Conservation (phyloP, 2,329 filamentous ascomycete species). For the Dryadomyces sulphureus region DNA sequence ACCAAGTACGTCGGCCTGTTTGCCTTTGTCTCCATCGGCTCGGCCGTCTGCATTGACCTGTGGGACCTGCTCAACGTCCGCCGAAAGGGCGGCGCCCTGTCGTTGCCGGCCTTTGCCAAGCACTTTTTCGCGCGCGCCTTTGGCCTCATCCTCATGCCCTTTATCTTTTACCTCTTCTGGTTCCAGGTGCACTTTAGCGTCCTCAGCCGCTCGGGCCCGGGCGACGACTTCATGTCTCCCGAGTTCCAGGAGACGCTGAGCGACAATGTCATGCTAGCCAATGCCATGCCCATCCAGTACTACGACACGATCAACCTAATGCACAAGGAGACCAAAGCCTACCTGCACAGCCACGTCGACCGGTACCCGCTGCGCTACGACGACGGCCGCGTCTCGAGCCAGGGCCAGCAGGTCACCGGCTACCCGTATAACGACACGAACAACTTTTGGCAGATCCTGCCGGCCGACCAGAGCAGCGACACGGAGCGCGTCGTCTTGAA, state of each 20-base stretch:
- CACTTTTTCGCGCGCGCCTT: conserved; percentile 82
- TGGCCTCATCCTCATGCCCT: conserved; percentile 77
- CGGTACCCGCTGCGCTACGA: conserved; percentile 89
- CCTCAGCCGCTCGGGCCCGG: conserved; percentile 73
- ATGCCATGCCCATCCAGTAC: conserved; percentile 76
- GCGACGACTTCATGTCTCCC: conserved; percentile 97
- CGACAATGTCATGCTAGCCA: conserved; percentile 85
- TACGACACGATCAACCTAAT: conserved; percentile 75
- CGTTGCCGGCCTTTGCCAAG: conserved; percentile 65
- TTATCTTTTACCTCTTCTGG: conserved; percentile 98
- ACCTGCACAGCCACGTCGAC: conserved; percentile 85
- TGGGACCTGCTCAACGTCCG: conserved; percentile 91
- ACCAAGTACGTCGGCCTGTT: conserved; percentile 97
- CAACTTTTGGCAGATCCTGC: conserved; percentile 93
- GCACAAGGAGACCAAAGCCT: conserved; percentile 96
- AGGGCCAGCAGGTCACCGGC: conserved; percentile 94
- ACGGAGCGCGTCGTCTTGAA: conserved; percentile 57
- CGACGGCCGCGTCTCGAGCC: conserved; percentile 90
- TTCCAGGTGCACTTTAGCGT: conserved; percentile 98
- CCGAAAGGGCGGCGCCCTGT: conserved; percentile 66
- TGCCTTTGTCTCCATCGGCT: conserved; percentile 92
- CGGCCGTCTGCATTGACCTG: conserved; percentile 82
- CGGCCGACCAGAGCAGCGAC: conserved; percentile 38
- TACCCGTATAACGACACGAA: conserved; percentile 98
- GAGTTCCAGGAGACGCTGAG: conserved; percentile 95